Evolutionary conservation across 495 filamentous ascomycete genomes (phyloP), one percentile per base, ranked within the genome.

Genomic region (Neurospora sp.): DNA sequence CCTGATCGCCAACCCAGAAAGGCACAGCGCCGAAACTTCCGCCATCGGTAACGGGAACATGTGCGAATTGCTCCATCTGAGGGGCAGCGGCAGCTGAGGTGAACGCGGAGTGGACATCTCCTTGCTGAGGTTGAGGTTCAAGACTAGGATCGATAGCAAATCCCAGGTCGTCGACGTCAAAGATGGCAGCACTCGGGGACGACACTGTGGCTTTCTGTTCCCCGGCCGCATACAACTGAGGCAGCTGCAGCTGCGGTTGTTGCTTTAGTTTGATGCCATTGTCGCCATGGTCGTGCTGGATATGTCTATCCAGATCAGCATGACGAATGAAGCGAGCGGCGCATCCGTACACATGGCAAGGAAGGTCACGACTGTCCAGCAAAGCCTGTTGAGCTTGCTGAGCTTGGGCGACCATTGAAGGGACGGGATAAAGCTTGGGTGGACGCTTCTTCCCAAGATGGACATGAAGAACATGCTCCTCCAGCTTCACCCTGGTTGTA

Each of bases 401-500:
- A 72, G 72, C 60, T 62, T 70, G 54, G 5, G 70, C 41, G 4
- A 54, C 27, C 12, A 73, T 70, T 31, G 75, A 73, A 72, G 80
- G 69, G 80, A 82, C 70, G 78, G 83, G 14, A 38, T 83, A 82
- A 31, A 77, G 74, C 62, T 78, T 75, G 39, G 83, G 83, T 35
- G 83, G 84, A 54, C 85, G 80, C 31, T 83, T 80, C 41, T 89
- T 83, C 5, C 90, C 89, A 42, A 96, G 78, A 79, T 97, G 94
- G 0, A 90, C 82, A 11, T 88, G 93, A 27, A 92, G 90, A 46
- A 96, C 86, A 75, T 97, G 94, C 69, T 93, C 91, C 81, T 94
- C 92, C 0, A 97, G 84, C 70, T 87, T 89, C n/a, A 86, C 83
- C 79, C 94, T 95, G 74, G 89, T 90, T 35, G 84, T 83, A 74